These are phyloP conservation scores for Roridomyces roridus DNA, from an alignment of 768 basidiomycete genomes.

Conservation along the genomic window DNA sequence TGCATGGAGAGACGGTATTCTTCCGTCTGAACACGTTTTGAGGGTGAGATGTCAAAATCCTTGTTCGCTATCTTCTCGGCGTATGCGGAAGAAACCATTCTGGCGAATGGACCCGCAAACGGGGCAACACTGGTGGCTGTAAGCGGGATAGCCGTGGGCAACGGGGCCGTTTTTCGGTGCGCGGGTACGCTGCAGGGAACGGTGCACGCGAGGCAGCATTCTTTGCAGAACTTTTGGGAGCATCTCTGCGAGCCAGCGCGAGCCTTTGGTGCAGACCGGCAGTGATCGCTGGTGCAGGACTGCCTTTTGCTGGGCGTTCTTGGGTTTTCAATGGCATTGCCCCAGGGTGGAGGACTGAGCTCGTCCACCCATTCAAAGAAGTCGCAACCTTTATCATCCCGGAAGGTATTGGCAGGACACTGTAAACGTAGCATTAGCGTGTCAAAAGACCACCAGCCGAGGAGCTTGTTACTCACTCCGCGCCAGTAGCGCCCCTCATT, in stretches of 20 bases:
- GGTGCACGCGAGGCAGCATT: neutral
- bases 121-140: neutral
- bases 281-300: neutral
- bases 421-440: neutral
- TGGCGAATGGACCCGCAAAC: neutral
- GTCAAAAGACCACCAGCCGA: no score
- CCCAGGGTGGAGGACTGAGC: neutral
- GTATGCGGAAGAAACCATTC: neutral
- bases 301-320: neutral
- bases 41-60: neutral
- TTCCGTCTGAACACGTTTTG: neutral
- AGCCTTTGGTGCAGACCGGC: neutral
- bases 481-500: neutral
- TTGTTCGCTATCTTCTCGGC: neutral
- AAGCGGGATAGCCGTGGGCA: neutral
- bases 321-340: neutral
- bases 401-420: neutral
- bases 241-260: neutral
- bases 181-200: neutral
- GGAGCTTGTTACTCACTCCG: no score
- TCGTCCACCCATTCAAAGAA: neutral
- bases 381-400: neutral
- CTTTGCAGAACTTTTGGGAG: neutral
- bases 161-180: neutral
- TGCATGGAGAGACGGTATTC: neutral